phyloP scores from a whole-genome alignment of 2,329 filamentous ascomycete species.

The Tolypocladium endophyticum region DNA sequence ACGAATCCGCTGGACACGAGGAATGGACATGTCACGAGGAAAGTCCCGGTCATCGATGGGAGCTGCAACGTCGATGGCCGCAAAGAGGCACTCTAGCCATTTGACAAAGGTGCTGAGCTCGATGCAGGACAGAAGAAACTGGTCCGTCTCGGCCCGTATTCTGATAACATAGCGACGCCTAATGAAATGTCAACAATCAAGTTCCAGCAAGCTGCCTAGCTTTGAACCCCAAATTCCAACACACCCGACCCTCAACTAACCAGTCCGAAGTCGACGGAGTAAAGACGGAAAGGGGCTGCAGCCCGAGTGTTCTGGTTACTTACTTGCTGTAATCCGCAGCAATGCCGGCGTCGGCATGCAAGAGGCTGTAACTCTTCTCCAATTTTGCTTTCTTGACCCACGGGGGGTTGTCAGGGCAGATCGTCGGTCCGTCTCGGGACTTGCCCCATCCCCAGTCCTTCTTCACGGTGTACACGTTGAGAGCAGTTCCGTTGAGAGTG shows the following conservation, averaged over 20 bases:
- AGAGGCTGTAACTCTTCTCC: constrained; percentile 58
- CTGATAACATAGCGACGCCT: constrained; percentile 58
- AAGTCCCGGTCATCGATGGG: constrained; percentile 61
- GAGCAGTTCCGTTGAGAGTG: constrained; percentile 55
- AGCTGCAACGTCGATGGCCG: constrained; percentile 61
- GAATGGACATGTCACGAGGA: constrained; percentile 51
- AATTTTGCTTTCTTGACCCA: constrained; percentile 45
- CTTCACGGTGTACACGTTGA: constrained; percentile 56
- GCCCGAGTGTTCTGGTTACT: constrained; percentile 14
- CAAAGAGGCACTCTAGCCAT: constrained; percentile 59
- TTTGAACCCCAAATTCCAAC: neutral
- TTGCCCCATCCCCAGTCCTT: constrained; percentile 41
- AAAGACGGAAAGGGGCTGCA: neutral
- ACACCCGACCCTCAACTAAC: neutral
- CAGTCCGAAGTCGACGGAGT: neutral
- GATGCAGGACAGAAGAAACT: constrained; percentile 59
- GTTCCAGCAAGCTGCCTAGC: neutral
- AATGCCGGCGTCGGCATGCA: constrained; percentile 66
- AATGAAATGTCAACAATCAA: constrained; percentile 1
- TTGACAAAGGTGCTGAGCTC: constrained; percentile 55
- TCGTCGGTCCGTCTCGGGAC: constrained; percentile 34
- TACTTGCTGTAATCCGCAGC: constrained; percentile 63
- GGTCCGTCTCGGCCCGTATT: constrained; percentile 62
- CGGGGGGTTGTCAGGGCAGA: constrained; percentile 37
- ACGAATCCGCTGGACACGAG: constrained; percentile 42